phyloP scores from a whole-genome alignment of 1,284 basidiomycete genomes.

The Puccinia horiana region DNA sequence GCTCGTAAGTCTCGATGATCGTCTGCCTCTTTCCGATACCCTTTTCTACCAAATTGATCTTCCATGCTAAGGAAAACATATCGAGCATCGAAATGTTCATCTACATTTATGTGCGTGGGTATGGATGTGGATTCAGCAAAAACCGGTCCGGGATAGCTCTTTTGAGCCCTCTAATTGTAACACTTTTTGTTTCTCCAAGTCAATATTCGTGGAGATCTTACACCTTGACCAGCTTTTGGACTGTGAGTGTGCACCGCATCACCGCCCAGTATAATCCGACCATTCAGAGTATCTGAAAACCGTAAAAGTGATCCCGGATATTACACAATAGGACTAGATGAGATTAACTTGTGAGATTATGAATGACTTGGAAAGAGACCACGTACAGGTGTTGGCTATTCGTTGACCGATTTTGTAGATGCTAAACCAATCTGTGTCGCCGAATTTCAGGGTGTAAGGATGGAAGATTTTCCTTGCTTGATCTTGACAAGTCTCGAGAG shows the following conservation, averaged over 20 bases:
- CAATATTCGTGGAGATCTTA: neutral
- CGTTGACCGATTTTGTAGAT: constrained; percentile 58
- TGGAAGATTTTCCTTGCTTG: constrained; percentile 60
- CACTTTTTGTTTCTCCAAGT: too few relatives aligned
- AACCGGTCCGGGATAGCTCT: too few relatives aligned
- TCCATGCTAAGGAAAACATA: constrained; percentile 60
- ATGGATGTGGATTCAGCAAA: too few relatives aligned
- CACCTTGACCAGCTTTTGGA: constrained; percentile 59
- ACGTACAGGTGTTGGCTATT: constrained; percentile 50
- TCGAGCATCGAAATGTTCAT: constrained; percentile 62
- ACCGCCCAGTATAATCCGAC: constrained; percentile 59
- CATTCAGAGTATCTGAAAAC: constrained; percentile 54
- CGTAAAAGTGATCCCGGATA: too few relatives aligned
- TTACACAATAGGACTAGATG: neutral
- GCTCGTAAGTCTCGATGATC: constrained; percentile 60
- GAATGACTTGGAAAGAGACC: too few relatives aligned
- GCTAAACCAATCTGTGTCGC: constrained; percentile 59
- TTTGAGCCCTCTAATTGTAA: too few relatives aligned
- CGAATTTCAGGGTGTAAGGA: constrained; percentile 60
- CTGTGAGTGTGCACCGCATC: constrained; percentile 61
- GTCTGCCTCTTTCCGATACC: constrained; percentile 57
- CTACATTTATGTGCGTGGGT: too few relatives aligned
- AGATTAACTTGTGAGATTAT: too few relatives aligned
- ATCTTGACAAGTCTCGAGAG: constrained; percentile 58
- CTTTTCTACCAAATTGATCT: constrained; percentile 61